These are phyloP conservation scores for Aspergillus spinulosporus DNA, from an alignment of 2,329 filamentous ascomycete genomes.

Conservation along the genomic window DNA sequence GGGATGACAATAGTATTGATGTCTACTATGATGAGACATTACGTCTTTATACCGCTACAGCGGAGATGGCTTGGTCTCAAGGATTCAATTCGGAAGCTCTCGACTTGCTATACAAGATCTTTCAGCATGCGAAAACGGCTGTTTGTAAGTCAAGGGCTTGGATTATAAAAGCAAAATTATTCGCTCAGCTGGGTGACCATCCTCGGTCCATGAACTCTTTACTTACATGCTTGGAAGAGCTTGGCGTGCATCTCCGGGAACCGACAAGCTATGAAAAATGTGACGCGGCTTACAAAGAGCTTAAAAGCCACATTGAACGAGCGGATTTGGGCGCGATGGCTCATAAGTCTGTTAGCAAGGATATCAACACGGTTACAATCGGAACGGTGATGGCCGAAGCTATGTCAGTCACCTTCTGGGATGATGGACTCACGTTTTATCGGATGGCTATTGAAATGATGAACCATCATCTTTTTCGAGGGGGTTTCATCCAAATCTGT, in stretches of 20 bases:
- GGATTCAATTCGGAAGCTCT: conserved; percentile 68
- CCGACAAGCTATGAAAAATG: conserved; percentile 73
- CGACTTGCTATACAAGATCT: conserved; percentile 67
- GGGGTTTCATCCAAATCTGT: conserved; percentile 58
- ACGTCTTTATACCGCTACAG: conserved; percentile 72
- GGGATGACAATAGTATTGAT: conserved; percentile 69
- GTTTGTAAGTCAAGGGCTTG: conserved; percentile 82
- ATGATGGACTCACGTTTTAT: conserved; percentile 60
- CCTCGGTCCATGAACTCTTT: conserved; percentile 68
- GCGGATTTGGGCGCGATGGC: conserved; percentile 52
- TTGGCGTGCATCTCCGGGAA: conserved; percentile 67
- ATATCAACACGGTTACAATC: conserved; percentile 45
- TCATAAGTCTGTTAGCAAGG: conserved; percentile 43
- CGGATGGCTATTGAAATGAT: conserved; percentile 60
- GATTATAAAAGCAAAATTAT: conserved; percentile 78
- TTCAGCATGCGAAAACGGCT: conserved; percentile 67
- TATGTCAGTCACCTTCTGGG: conserved; percentile 61
- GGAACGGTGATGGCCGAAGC: conserved; percentile 60
- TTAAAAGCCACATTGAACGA: conserved; percentile 60
- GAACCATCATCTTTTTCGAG: conserved; percentile 55
- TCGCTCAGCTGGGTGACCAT: conserved; percentile 71
- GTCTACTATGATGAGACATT: conserved; percentile 84
- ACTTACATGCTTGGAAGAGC: conserved; percentile 67
- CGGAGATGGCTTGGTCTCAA: conserved; percentile 81
- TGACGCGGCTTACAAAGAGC: conserved; percentile 69